Percentiles rank a stretch among this genome's conserved stretches.
Conservation (phyloP, 805 yeast genomes). For the Saturnispora gosingensis region DNA sequence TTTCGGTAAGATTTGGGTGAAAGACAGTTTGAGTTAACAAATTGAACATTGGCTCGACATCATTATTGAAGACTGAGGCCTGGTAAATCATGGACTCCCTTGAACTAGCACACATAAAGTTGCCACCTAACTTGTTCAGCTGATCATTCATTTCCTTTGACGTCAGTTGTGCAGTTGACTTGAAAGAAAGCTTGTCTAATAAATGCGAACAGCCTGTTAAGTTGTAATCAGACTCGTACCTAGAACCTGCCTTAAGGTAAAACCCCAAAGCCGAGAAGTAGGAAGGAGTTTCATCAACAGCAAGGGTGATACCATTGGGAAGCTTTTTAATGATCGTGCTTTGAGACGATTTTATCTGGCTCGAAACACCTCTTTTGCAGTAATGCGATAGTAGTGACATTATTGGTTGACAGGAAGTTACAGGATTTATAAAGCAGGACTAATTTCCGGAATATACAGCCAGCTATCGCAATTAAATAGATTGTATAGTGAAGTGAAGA, state of each 20-base stretch:
- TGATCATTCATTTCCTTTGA: slow-evolving; percentile 67
- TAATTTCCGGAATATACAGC: neutral
- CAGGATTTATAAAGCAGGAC: neutral
- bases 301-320: slow-evolving; percentile 70
- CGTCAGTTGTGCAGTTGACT: slow-evolving; percentile 48
- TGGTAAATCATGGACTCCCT: slow-evolving; percentile 90
- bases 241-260: slow-evolving; percentile 83
- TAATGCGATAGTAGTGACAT: neutral
- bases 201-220: slow-evolving; percentile 75
- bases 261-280: slow-evolving; percentile 88
- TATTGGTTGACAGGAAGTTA: neutral
- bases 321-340: slow-evolving; percentile 32
- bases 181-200: slow-evolving; percentile 78
- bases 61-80: slow-evolving; percentile 85
- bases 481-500: neutral
- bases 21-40: slow-evolving; percentile 71
- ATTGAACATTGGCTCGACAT: slow-evolving; percentile 69
- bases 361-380: neutral
- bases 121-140: slow-evolving; percentile 80
- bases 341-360: neutral
- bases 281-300: slow-evolving; percentile 78
- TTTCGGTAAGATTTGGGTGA: slow-evolving; percentile 54
- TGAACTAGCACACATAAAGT: slow-evolving; percentile 85
- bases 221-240: slow-evolving; percentile 53
- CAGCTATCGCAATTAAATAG: neutral